Evolutionary conservation across 345 rosid species (phyloP).

Genomic region (Rhodamnia rubescens): DNA sequence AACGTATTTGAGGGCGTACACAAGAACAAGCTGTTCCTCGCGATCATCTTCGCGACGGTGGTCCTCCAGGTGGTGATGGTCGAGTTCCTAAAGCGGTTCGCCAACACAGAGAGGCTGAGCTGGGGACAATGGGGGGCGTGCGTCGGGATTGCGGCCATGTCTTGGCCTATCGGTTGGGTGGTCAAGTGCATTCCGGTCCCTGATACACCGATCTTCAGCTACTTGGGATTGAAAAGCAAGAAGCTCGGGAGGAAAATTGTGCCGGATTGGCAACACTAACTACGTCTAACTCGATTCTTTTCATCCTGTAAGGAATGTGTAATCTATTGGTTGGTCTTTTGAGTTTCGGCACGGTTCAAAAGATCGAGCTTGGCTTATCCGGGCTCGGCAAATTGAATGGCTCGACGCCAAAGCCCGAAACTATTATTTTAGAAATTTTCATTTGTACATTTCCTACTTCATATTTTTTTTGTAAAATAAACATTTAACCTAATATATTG

Average conservation of each 20-base stretch:
- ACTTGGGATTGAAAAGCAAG: slow-evolving; percentile 16
- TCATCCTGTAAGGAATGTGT: too few relatives aligned
- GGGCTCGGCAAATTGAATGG: accelerated
- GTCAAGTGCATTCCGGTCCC: slow-evolving; percentile 60
- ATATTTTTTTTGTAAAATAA: neutral
- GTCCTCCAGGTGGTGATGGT: slow-evolving; percentile 61
- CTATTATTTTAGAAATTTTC: neutral
- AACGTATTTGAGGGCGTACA: slow-evolving; percentile 57
- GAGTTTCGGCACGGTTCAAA: neutral
- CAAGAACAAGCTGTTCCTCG: slow-evolving; percentile 48
- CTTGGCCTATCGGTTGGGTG: slow-evolving; percentile 68
- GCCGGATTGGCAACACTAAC: neutral
- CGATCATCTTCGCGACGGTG: slow-evolving; percentile 34
- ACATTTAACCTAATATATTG: neutral
- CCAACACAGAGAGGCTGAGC: slow-evolving; percentile 51
- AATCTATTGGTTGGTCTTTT: too few relatives aligned
- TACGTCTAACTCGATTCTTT: neutral
- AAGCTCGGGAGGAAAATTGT: neutral
- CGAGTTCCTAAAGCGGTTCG: slow-evolving; percentile 58
- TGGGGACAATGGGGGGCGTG: slow-evolving; percentile 64
- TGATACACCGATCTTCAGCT: slow-evolving; percentile 36
- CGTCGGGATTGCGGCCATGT: slow-evolving; percentile 30
- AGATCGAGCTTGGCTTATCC: neutral
- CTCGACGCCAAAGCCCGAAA: neutral
- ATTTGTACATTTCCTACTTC: too few relatives aligned